Evolutionary conservation across 257 asterid genomes (phyloP), one percentile per base, ranked within the genome.

Genomic region (Plantago major): DNA sequence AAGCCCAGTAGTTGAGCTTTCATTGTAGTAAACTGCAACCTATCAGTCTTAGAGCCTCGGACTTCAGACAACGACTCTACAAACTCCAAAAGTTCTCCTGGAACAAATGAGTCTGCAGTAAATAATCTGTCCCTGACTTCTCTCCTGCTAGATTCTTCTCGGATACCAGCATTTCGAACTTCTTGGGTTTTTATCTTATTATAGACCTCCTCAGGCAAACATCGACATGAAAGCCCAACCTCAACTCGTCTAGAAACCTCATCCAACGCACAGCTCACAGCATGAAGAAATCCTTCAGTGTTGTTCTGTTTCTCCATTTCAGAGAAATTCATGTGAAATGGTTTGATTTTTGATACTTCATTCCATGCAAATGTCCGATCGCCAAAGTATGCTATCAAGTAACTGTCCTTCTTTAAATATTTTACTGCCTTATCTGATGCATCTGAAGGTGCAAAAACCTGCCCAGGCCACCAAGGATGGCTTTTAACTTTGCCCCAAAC

Each of bases 391-490:
- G 92, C 88, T 38, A 88, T 70, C 73, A 90, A 77, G 65, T 88
- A 76, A 49, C 82, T 59, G 11, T 74, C 77, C 44, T 52, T 74
- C 82, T 78, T 83, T 6, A 45, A 67, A 73, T 80, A 57, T 49
- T 56, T 80, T 67, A 38, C 64, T 33, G 91, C 94, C 54, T 70
- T 74, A 52, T 74, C 66, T 0, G 98, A 78, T 55, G 96, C 94
- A 65, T 78, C 84, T 11, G 81, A 73, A 55, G 94, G 82, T 44
- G 74, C 78, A 67, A 84, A 70, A 69, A 91, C 74, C 79, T 82
- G 89, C 26, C 96, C 98, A 40, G 98, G 98, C 96, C 98, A 90
- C 98, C 98, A 90, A 5, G 95, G 96, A 79, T 90, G 95, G 73
- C 92, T 66, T 73, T 72, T 84, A 42, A 90, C 98, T 77, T 90